Conservation (phyloP, 2,329 filamentous ascomycete genomes). For the Cordyceps farinosa region DNA sequence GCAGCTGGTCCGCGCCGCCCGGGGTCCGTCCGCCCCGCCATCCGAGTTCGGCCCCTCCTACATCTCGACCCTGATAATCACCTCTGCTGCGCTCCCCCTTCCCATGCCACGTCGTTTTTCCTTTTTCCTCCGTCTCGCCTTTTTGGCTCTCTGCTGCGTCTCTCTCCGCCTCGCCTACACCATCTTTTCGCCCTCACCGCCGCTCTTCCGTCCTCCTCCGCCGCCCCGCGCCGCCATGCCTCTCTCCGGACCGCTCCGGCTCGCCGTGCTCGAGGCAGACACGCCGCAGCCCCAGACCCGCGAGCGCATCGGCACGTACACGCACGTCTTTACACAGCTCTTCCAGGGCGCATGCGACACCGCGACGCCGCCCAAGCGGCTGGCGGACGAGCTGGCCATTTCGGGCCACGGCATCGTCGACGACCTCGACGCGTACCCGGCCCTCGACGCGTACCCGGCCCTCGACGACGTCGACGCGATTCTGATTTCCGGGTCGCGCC, state of each 20-base stretch:
- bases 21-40: neutral
- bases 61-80: neutral
- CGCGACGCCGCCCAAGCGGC: conserved; percentile 35
- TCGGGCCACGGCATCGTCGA: conserved; percentile 62
- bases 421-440: conserved; percentile 63
- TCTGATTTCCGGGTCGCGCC: conserved; percentile 71
- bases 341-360: conserved; percentile 51
- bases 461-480: conserved; percentile 76
- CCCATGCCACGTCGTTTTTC: neutral
- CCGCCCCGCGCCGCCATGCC: conserved; percentile 7
- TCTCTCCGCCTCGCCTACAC: neutral
- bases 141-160: neutral
- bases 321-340: conserved; percentile 63
- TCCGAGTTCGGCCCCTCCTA: conserved; percentile 11
- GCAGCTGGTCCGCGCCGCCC: neutral
- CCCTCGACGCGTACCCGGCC: conserved; percentile 68
- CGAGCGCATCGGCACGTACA: conserved; percentile 67
- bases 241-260: conserved; percentile 52
- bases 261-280: conserved; percentile 88
- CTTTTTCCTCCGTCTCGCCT: neutral
- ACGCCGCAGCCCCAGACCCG: conserved; percentile 64
- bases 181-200: conserved; percentile 21
- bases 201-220: conserved; percentile 20
- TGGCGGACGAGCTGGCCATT: conserved; percentile 30
- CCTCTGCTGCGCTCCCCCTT: neutral